phyloP scores from a whole-genome alignment of 768 basidiomycete genomes.

The Boletus eberwhitei region DNA sequence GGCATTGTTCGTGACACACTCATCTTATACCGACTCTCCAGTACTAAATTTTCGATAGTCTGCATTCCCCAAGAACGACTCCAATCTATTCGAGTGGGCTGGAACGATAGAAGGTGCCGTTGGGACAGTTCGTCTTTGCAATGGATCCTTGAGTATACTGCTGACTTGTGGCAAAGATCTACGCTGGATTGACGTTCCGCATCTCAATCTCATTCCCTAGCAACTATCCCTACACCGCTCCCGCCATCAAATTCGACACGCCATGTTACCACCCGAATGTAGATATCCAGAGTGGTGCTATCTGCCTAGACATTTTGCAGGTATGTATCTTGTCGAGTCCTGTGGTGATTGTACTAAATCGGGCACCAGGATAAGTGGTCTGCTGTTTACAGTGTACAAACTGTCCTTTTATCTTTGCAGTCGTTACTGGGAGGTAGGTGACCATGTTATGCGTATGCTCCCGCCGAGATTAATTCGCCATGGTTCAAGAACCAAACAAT shows the following conservation, averaged over 20 bases:
- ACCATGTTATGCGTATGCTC: background rate
- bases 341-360: conserved; percentile 5
- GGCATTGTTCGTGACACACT: conserved; percentile 61
- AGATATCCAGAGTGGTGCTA: conserved; percentile 70
- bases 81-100: conserved; percentile 86
- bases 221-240: conserved; percentile 86
- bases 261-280: conserved; percentile 93
- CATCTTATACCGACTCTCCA: background rate
- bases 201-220: conserved; percentile 82
- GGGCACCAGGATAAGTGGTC: conserved; percentile 81
- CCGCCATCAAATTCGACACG: conserved; percentile 82
- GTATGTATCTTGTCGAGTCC: conserved; percentile 32
- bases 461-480: background rate
- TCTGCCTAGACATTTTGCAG: conserved; percentile 88
- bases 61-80: conserved; percentile 84
- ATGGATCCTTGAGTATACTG: background rate
- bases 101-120: conserved; percentile 83
- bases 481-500: conserved; percentile 78
- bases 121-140: conserved; percentile 48
- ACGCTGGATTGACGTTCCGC: conserved; percentile 75
- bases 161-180: conserved; percentile 48
- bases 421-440: conserved; percentile 81
- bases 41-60: conserved; percentile 47
- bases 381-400: conserved; percentile 89
- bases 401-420: conserved; percentile 83